Percentiles rank a stretch among this genome's conserved stretches.
phyloP scores from a whole-genome alignment of 768 basidiomycete species.

The Pisolithus marmoratus region DNA sequence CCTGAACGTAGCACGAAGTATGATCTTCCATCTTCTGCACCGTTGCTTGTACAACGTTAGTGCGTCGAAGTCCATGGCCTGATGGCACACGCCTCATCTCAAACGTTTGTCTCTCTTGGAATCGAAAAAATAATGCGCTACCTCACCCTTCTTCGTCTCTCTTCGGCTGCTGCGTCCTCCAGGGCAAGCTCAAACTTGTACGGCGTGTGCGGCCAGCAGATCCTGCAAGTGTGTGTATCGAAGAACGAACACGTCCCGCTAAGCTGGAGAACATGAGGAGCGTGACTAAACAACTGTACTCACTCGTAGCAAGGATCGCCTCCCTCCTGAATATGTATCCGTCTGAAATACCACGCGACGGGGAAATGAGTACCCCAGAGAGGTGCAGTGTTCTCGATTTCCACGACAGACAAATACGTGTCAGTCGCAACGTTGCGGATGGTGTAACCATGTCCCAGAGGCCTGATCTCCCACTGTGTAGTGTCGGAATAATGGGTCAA shows the following conservation, averaged over 20 bases:
- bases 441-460: slow-evolving; percentile 1
- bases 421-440: slow-evolving; percentile 1
- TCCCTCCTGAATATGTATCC: background rate
- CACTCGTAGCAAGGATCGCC: background rate
- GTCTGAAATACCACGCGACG: slow-evolving; percentile 1
- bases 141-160: slow-evolving; percentile 1
- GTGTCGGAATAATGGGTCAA: background rate
- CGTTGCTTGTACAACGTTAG: background rate
- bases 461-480: slow-evolving; percentile 2
- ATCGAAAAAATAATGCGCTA: background rate
- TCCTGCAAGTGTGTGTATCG: background rate
- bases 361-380: background rate
- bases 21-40: background rate
- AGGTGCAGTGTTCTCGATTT: background rate
- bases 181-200: background rate
- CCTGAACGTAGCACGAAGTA: background rate
- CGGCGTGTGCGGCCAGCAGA: background rate
- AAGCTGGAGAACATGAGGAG: background rate
- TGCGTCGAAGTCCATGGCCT: background rate
- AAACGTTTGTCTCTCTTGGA: background rate
- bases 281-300: background rate
- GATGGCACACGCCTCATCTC: background rate
- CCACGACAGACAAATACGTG: background rate
- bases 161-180: background rate
- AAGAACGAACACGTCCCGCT: background rate